Base-by-base conservation (phyloP, 768 basidiomycete genomes). In the Infundibulicybe gibba region DNA sequence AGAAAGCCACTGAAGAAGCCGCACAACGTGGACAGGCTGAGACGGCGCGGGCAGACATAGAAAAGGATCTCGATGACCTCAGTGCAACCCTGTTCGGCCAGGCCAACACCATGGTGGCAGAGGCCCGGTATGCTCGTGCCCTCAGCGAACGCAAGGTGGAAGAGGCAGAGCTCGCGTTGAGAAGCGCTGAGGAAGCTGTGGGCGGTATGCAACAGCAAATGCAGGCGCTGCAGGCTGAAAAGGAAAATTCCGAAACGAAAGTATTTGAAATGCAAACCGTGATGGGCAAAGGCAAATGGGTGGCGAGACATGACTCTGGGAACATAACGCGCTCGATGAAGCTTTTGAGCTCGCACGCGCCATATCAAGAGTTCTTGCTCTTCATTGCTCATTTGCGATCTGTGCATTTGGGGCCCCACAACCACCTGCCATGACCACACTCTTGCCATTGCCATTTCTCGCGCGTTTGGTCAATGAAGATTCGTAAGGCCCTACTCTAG, bases 51-150 rank as follows among this genome's bases (percentile, higher is more conserved):
- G 70, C 62, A 1, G 82, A 81, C 52, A 95, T 99, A 43, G 95
- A 99, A 71, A 83, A 87, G 68, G 95, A 99, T 51, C 72, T 99
- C 43, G 94, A 97, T 61, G 91, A 95, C 63, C 83, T 99, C 50
- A 93, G 93, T 51, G 92, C 93, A 13, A 79, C 71, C 41, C 71
- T 99, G 14, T 99, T 99, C 59, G 79, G 81, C 43, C 87, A 97
- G 66, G 95, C 95, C 5, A 98, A 99, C 62, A 85, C 78, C 5
- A 99, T 99, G 97, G 95, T 98, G n/a, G 92, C 90, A 0, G 88
- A 92, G 61, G 95, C 94, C 16, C 79, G 94, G 13, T 76, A 83
- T 49, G 83, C 86, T 3, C 70, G 62, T 50, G 65, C 72, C 32
- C 60, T 73, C 51, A 85, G 88, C 72, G 77, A 93, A 58, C 75